Conservation (phyloP, 345 rosid genomes). For the Brassica carinata region DNA sequence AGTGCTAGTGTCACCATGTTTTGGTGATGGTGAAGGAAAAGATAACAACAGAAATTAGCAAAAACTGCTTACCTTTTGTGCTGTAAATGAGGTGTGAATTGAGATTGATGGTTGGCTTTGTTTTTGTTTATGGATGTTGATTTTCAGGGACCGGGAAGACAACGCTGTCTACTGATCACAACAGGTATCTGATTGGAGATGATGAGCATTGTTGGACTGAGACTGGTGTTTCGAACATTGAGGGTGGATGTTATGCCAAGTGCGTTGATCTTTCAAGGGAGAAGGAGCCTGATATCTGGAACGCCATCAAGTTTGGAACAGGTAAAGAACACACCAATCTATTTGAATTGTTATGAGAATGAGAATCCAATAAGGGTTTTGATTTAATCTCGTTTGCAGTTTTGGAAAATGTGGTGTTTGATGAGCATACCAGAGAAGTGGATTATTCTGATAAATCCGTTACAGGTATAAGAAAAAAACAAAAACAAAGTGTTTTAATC, state of each 20-base stretch:
- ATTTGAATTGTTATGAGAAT: too few species aligned
- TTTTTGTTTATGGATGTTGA: too few species aligned
- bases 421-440: constrained; percentile 87
- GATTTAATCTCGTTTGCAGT: constrained; percentile 47
- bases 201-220: constrained; percentile 98
- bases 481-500: too few species aligned
- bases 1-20: too few species aligned
- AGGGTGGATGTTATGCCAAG: constrained; percentile 98
- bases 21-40: too few species aligned
- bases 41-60: too few species aligned
- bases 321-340: constrained; percentile 51
- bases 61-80: too few species aligned
- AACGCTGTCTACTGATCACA: constrained; percentile 92
- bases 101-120: too few species aligned
- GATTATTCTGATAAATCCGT: constrained; percentile 87
- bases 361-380: too few species aligned
- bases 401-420: constrained; percentile 92
- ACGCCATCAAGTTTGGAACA: constrained; percentile 94
- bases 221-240: constrained; percentile 93
- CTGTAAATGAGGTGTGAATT: too few species aligned
- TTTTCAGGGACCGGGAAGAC: constrained; percentile 99
- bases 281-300: constrained; percentile 96
- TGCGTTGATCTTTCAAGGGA: constrained; percentile 92
- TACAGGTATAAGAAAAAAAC: constrained; percentile 60
- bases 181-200: constrained; percentile 88